Conservation (phyloP, 805 yeast species). For the Jamesozyma piceae region DNA sequence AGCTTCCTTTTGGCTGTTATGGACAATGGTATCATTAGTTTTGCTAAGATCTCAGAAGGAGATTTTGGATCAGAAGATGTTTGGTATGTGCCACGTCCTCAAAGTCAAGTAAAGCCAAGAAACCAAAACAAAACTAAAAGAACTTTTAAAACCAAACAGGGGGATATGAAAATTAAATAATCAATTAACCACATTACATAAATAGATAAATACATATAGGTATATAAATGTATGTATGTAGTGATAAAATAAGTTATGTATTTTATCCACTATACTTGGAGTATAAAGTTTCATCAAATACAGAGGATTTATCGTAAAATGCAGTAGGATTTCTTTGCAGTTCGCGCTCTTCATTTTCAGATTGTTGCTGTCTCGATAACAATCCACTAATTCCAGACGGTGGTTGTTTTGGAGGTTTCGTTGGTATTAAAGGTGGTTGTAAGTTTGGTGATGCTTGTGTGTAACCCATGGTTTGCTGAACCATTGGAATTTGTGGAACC, state of each 20-base stretch:
- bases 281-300: slow-evolving; percentile 41
- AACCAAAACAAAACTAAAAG: neutral
- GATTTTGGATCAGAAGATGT: slow-evolving; percentile 36
- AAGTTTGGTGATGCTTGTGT: neutral
- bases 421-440: slow-evolving; percentile 3
- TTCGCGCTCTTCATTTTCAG: slow-evolving; percentile 17
- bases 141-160: neutral
- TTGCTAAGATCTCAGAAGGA: slow-evolving; percentile 43
- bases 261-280: slow-evolving; percentile 24
- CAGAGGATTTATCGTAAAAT: slow-evolving; percentile 43
- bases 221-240: neutral
- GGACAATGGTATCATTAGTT: slow-evolving; percentile 67
- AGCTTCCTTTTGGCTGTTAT: slow-evolving; percentile 55
- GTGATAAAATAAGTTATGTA: neutral
- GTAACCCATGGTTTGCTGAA: slow-evolving; percentile 3
- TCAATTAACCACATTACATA: neutral
- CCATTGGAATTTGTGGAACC: neutral
- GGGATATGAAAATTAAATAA: neutral
- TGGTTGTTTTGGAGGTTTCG: slow-evolving; percentile 9
- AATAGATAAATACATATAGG: neutral
- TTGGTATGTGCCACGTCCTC: slow-evolving; percentile 20
- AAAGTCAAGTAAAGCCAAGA: neutral
- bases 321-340: slow-evolving; percentile 30
- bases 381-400: slow-evolving; percentile 6
- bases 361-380: slow-evolving; percentile 3